A percentile compares a stretch with the other conserved stretches of the same genome.
phyloP scores from a whole-genome alignment of 2,329 filamentous ascomycete genomes.

The Aspergillus aculeatinus region DNA sequence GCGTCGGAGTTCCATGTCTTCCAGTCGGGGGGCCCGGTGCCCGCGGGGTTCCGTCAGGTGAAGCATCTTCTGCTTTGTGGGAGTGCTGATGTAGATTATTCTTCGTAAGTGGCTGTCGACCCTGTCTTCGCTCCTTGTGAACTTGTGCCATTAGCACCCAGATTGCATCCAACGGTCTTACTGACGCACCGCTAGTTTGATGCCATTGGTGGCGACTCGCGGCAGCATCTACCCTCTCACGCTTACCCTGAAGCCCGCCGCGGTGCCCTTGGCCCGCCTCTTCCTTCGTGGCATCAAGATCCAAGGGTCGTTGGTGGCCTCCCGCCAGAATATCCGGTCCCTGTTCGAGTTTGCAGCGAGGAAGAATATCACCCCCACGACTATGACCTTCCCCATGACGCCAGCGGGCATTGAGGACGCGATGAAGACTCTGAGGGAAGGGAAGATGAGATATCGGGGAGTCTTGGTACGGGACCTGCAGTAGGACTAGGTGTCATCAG shows the following conservation, averaged over 20 bases:
- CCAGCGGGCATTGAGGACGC: slow-evolving; percentile 49
- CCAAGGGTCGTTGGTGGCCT: slow-evolving; percentile 62
- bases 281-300: slow-evolving; percentile 57
- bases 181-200: neutral
- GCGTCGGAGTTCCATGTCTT: slow-evolving; percentile 59
- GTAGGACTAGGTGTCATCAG: neutral
- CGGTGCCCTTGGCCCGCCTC: slow-evolving; percentile 45
- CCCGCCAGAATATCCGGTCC: slow-evolving; percentile 61
- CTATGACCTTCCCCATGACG: slow-evolving; percentile 62
- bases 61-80: slow-evolving; percentile 19
- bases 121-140: neutral
- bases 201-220: slow-evolving; percentile 27
- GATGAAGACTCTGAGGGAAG: slow-evolving; percentile 47
- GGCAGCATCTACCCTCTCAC: slow-evolving; percentile 31
- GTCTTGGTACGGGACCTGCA: neutral
- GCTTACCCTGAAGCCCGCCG: slow-evolving; percentile 19
- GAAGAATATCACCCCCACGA: slow-evolving; percentile 62
- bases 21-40: neutral
- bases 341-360: slow-evolving; percentile 62
- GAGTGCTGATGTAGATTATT: slow-evolving; percentile 10
- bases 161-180: too few species aligned
- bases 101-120: slow-evolving; percentile 8
- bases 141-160: neutral
- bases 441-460: slow-evolving; percentile 46
- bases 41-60: slow-evolving; percentile 8